Evolutionary conservation across 1,139 yeast genomes (phyloP), one percentile per base, ranked within the genome.

Genomic region (Taiozyma sp.): DNA sequence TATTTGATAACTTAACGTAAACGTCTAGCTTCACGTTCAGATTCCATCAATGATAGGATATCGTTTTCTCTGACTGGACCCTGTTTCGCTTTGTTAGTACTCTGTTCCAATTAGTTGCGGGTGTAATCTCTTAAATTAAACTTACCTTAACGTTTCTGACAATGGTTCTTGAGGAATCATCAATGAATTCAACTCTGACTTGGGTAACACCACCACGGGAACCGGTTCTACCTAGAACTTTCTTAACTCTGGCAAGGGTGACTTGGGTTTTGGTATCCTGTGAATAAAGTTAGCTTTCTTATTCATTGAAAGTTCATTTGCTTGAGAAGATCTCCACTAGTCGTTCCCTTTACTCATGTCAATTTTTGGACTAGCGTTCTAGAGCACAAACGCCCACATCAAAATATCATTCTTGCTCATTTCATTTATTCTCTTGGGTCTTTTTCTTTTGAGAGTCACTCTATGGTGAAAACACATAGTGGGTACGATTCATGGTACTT

Each of bases 201-300:
- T 93, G 98, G 79, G 97, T 92, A 79, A 93, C 98, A 86, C 97
- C 97, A 87, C 98, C 98, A 84, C 98, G 91, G 75, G 97, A 92
- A 76, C 97, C 97, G 86, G 97, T 92, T 82, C 97, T 91, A 77
- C 98, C 97, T 78, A 92, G 85, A 78, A 92, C 98, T 84, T 92
- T 92, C 81, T 89, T 90, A 75, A 92, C 98, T 83, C 90, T 91
- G 76, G 98, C 98, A 80, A 92, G 89, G 81, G 96, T 92, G 73
- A 91, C 97, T 78, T 97, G 97, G 80, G 92, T 84, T 79, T 86
- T 86, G 73, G 90, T 78, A 77, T 86, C 92, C 92, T 57, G 42
- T 45, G 19, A n/a, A 24, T 2, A 19, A 16, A 34, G 55, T 54
- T 54, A 52, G 54, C 51, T 12, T 41, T 34, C 30, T 19, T 14